These are phyloP conservation scores for Cyathus striatus DNA, from an alignment of 768 basidiomycete genomes.

Conservation along the genomic window DNA sequence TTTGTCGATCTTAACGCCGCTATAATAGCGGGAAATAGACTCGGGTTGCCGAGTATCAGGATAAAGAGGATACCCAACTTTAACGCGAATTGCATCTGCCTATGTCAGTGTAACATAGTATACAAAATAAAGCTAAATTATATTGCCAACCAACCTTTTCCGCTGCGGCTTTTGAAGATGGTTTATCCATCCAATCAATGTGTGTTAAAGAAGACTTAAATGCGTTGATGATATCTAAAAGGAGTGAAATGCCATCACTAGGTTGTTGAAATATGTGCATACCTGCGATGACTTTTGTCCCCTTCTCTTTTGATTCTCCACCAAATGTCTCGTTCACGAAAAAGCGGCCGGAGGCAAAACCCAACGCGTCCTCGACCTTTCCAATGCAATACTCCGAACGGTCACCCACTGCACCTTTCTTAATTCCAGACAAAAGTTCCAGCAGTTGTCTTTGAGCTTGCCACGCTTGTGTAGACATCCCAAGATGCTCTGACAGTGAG, in stretches of 20 bases:
- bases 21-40: slow-evolving; percentile 74
- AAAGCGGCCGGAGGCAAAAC: slow-evolving; percentile 86
- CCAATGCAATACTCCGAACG: slow-evolving; percentile 80
- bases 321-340: slow-evolving; percentile 85
- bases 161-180: slow-evolving; percentile 75
- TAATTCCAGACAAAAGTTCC: slow-evolving; percentile 76
- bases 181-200: slow-evolving; percentile 89
- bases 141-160: slow-evolving; percentile 54
- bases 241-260: slow-evolving; percentile 1
- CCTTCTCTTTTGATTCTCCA: slow-evolving; percentile 73
- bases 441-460: slow-evolving; percentile 64
- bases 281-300: slow-evolving; percentile 81
- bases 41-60: slow-evolving; percentile 73
- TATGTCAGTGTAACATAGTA: slow-evolving; percentile 18
- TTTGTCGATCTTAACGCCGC: slow-evolving; percentile 55
- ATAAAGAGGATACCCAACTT: slow-evolving; percentile 89
- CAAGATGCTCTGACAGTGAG: slow-evolving; percentile 63
- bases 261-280: slow-evolving; percentile 8
- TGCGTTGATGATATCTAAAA: slow-evolving; percentile 68
- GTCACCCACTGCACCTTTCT: slow-evolving; percentile 81
- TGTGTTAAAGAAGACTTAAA: slow-evolving; percentile 74
- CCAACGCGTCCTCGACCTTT: slow-evolving; percentile 66
- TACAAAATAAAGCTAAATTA: neutral
- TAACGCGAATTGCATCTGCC: slow-evolving; percentile 80
- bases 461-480: slow-evolving; percentile 74